A percentile compares a stretch with the other conserved stretches of the same genome.
These are phyloP conservation scores for Dendrobium catenatum DNA, from an alignment of 106 monocot species.

Conservation along the genomic window DNA sequence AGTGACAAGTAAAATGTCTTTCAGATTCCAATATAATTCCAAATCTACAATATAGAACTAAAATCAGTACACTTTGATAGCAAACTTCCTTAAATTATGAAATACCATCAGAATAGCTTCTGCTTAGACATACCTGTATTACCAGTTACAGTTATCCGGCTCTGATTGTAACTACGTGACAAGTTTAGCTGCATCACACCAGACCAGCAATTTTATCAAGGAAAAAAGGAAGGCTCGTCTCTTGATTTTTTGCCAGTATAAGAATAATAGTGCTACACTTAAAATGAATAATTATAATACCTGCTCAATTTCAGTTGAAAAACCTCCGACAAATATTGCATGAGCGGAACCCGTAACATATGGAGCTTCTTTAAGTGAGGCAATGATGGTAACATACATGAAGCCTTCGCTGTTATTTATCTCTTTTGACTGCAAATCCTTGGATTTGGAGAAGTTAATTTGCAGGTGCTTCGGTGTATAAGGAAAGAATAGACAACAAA, in stretches of 20 bases:
- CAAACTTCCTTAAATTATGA: background rate
- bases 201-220: background rate
- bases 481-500: constrained; percentile 82
- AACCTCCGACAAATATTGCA: constrained; percentile 76
- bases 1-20: constrained; percentile 40
- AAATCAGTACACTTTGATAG: background rate
- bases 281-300: constrained; percentile 15
- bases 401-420: constrained; percentile 21
- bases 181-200: constrained; percentile 59
- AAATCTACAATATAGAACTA: constrained; percentile 44
- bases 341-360: constrained; percentile 43
- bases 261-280: background rate
- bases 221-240: background rate
- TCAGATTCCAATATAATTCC: constrained; percentile 66
- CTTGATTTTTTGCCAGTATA: background rate
- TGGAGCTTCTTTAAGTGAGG: constrained; percentile 52
- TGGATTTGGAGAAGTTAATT: constrained; percentile 31
- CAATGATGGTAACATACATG: constrained; percentile 45
- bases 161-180: constrained; percentile 49
- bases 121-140: constrained; percentile 55
- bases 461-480: constrained; percentile 62
- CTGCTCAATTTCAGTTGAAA: constrained; percentile 41
- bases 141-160: constrained; percentile 47
- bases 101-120: background rate
- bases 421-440: constrained; percentile 15